phyloP scores from a whole-genome alignment of 495 filamentous ascomycete genomes.

The Aspergillus taichungensis region DNA sequence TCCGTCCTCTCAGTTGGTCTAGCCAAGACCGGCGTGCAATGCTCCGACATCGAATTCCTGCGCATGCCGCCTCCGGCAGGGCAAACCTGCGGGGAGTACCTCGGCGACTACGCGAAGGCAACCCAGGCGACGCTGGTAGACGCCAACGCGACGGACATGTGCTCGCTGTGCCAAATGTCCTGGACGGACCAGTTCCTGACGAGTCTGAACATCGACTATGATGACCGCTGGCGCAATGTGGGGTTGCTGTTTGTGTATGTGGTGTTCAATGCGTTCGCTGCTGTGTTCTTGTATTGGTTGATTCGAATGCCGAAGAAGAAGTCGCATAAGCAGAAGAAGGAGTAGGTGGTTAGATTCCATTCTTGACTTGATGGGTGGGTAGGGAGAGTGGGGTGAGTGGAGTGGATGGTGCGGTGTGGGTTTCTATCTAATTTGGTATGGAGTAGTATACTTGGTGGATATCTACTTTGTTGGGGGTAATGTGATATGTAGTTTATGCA shows the following conservation, averaged over 20 bases:
- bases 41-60: constrained; percentile 52
- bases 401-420: background rate
- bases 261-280: constrained; percentile 67
- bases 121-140: constrained; percentile 48
- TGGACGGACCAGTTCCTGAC: constrained; percentile 57
- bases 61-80: constrained; percentile 43
- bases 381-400: too few relatives aligned
- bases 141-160: constrained; percentile 41
- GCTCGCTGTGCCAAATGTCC: constrained; percentile 50
- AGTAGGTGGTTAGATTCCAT: too few relatives aligned
- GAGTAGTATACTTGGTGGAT: too few relatives aligned
- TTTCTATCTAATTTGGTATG: too few relatives aligned
- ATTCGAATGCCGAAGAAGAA: constrained; percentile 65
- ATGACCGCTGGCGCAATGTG: constrained; percentile 61
- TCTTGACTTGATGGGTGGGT: too few relatives aligned
- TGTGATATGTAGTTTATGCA: too few relatives aligned
- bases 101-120: constrained; percentile 38
- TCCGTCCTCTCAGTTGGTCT: constrained; percentile 55
- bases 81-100: constrained; percentile 50
- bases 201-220: constrained; percentile 38
- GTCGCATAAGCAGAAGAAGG: constrained; percentile 34
- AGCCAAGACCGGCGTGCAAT: constrained; percentile 48
- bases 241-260: constrained; percentile 64
- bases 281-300: constrained; percentile 71
- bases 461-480: too few relatives aligned